These are phyloP conservation scores for Backusella tuberculispora DNA, from an alignment of 192 early-diverging fungal species.

Conservation along the genomic window DNA sequence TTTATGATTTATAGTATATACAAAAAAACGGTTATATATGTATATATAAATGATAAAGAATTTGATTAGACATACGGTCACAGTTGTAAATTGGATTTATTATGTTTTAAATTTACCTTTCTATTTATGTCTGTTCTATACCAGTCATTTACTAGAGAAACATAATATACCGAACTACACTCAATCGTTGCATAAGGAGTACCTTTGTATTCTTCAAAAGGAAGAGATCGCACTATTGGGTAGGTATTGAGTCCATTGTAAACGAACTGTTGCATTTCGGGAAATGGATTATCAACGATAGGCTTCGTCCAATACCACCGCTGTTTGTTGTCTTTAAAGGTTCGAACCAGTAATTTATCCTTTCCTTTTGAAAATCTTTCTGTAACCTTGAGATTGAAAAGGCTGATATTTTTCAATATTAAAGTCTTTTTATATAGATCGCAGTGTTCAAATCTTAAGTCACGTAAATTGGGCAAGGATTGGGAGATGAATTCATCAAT, in stretches of 20 bases:
- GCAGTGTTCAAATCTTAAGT: not conserved
- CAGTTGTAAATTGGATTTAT: too few relatives aligned
- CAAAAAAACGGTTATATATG: too few relatives aligned
- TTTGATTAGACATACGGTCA: too few relatives aligned
- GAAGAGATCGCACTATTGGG: not conserved
- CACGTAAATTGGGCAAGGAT: not conserved
- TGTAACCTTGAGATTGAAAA: not conserved
- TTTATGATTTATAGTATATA: too few relatives aligned
- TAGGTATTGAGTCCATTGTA: not conserved
- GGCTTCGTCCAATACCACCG: not conserved
- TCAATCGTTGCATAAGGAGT: not conserved
- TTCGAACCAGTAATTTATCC: not conserved
- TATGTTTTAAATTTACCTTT: too few relatives aligned
- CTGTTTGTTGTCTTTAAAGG: not conserved
- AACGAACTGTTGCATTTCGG: not conserved
- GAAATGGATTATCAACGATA: not conserved
- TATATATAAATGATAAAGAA: too few relatives aligned
- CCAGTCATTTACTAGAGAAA: not conserved
- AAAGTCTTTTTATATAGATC: not conserved
- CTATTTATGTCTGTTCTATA: too few relatives aligned
- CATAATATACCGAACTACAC: not conserved
- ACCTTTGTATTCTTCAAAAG: not conserved
- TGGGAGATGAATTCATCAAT: not conserved
- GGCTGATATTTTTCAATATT: not conserved
- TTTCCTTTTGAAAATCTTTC: not conserved